Conservation (phyloP, 495 filamentous ascomycete genomes). For the Podospora pseudopauciseta region DNA sequence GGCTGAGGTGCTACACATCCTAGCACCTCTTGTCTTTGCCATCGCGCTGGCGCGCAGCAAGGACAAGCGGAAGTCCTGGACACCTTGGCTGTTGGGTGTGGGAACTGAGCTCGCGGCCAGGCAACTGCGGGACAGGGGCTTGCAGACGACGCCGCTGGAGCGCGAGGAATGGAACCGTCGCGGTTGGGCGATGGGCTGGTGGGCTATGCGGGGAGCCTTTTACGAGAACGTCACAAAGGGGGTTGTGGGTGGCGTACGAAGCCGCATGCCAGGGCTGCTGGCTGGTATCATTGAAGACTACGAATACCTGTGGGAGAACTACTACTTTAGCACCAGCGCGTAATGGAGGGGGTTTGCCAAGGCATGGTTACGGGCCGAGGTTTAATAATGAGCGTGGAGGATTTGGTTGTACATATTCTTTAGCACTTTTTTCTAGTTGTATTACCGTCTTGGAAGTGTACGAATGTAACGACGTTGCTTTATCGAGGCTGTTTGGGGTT, state of each 20-base stretch:
- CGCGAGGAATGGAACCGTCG: slow-evolving; percentile 79
- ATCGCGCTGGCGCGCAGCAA: slow-evolving; percentile 69
- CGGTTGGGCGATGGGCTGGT: slow-evolving; percentile 90
- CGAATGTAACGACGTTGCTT: neutral
- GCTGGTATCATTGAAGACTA: slow-evolving; percentile 88
- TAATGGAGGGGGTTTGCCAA: slow-evolving; percentile 23
- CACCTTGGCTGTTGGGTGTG: slow-evolving; percentile 86
- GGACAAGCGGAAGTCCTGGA: slow-evolving; percentile 64
- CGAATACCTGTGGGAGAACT: slow-evolving; percentile 96
- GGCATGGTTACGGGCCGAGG: neutral
- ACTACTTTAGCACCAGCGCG: slow-evolving; percentile 69
- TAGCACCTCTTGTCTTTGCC: slow-evolving; percentile 86
- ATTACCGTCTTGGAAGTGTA: neutral
- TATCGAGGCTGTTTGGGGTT: neutral
- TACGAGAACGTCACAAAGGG: slow-evolving; percentile 91
- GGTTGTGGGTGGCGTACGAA: slow-evolving; percentile 65
- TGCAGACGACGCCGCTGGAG: slow-evolving; percentile 79
- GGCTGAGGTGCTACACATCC: slow-evolving; percentile 85
- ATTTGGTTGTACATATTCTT: neutral
- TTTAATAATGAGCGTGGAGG: neutral
- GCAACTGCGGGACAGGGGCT: slow-evolving; percentile 70
- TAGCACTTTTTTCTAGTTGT: neutral
- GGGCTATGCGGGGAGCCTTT: slow-evolving; percentile 90
- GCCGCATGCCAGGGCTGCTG: slow-evolving; percentile 72
- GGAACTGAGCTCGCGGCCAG: slow-evolving; percentile 82